Base-by-base conservation (phyloP, 176 grass and related monocot species). In the Bolboschoenus planiculmis region DNA sequence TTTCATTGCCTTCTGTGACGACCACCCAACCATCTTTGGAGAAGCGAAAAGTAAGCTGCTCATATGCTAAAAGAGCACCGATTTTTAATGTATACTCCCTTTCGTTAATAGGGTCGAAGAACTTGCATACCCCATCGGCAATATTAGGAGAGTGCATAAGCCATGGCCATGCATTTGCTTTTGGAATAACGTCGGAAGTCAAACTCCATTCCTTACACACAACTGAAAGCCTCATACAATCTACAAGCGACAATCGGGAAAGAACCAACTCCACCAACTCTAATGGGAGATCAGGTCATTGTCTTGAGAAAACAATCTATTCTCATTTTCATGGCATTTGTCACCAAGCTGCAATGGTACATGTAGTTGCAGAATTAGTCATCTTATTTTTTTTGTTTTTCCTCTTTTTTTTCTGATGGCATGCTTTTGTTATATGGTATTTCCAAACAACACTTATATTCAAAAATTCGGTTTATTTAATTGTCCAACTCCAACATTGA, bases 1-100 rank as follows among this genome's bases (percentile, higher is more conserved):
- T 31, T 18, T 61, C 10, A 43, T 61, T 78, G 34, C 21, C 83
- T 44, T 66, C 29, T 6, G 62, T 26, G 37, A 60, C 21, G 13
- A 85, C 3, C 18, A 85, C 70, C 83, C 83, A 85, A 11, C 83
- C 83, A 40, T 85, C 36, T 61, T 20, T 85, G 4, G 83, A 47
- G 10, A 59, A 85, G 53, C 56, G 83, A 14, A 78, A 36, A 15
- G 44, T 59, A 21, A 76, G 47, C 26, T 47, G 43, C 24, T 85
- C 5, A 33, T 56, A 7, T 0, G 37, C 18, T 18, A 11, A 6
- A 40, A 60, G 34, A 5, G 55, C 15, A 29, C 3, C 35, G n/a
- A 75, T 11, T 23, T 24, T 8, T 29, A 78, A 1, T 7, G 29
- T 59, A 34, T 85, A 85, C 20, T 63, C 83, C 70, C 74, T 75